Percentiles rank a stretch among this genome's conserved stretches.
These are phyloP conservation scores for Basipetospora chlamydospora DNA, from an alignment of 2,329 filamentous ascomycete species.

Conservation along the genomic window DNA sequence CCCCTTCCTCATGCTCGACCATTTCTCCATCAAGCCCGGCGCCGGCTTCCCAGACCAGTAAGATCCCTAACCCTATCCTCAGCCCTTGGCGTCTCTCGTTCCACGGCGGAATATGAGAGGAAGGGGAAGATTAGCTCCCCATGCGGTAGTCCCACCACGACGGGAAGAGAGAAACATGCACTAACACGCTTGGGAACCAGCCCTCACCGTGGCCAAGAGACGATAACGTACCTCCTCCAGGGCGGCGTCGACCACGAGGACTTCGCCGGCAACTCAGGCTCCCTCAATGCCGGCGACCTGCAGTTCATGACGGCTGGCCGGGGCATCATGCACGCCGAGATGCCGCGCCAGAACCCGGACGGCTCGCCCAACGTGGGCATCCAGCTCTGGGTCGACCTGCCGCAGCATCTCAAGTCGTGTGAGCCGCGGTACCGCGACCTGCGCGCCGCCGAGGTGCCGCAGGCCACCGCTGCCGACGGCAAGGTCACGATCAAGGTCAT, in stretches of 20 bases:
- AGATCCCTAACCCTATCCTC: conserved; percentile 6
- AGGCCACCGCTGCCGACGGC: conserved; percentile 53
- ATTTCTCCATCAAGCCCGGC: conserved; percentile 67
- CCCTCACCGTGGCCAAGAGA: conserved; percentile 67
- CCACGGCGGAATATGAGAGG: too few relatives aligned
- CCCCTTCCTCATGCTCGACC: conserved; percentile 92
- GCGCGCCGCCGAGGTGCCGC: conserved; percentile 62
- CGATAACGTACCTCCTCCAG: conserved; percentile 76
- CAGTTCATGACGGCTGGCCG: conserved; percentile 96
- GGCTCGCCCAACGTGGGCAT: conserved; percentile 70
- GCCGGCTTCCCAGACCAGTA: conserved; percentile 81
- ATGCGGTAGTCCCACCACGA: background rate
- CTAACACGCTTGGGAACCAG: conserved; percentile 9
- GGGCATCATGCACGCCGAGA: conserved; percentile 91
- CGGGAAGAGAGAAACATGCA: background rate
- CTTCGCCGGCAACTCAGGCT: conserved; percentile 74
- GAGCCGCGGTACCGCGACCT: conserved; percentile 89
- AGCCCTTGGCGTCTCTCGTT: background rate
- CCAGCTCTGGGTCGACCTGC: conserved; percentile 92
- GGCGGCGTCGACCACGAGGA: conserved; percentile 87
- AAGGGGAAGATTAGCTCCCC: too few relatives aligned
- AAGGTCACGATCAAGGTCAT: conserved; percentile 81
- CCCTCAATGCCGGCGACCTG: conserved; percentile 72
- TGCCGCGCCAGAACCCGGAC: conserved; percentile 69
- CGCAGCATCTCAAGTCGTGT: conserved; percentile 65